Evolutionary conservation across 495 filamentous ascomycete species (phyloP).

Genomic region (Neurospora tetraspora): DNA sequence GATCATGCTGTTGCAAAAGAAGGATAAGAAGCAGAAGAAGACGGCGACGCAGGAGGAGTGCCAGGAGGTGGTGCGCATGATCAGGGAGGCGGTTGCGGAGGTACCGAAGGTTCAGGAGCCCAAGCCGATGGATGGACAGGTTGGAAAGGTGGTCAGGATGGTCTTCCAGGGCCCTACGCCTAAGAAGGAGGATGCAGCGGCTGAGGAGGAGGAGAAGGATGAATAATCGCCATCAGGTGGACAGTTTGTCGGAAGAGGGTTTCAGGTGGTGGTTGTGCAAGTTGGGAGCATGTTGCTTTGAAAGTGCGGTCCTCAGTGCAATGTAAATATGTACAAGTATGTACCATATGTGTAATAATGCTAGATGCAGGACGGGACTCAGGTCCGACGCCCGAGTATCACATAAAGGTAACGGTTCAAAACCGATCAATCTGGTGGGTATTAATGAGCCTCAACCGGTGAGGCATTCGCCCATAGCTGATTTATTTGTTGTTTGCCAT

Average conservation of each 20-base stretch:
- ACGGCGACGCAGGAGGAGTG: constrained; percentile 27
- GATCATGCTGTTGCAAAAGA: constrained; percentile 43
- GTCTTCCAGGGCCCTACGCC: constrained; percentile 23
- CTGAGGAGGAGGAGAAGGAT: neutral
- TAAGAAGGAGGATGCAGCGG: constrained; percentile 8
- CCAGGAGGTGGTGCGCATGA: constrained; percentile 16
- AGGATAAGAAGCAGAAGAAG: constrained; percentile 11
- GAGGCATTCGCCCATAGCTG: neutral
- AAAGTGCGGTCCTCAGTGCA: neutral
- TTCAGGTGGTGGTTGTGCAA: neutral
- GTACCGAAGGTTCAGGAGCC: constrained; percentile 28
- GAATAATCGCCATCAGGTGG: neutral
- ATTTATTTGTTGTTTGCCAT: neutral
- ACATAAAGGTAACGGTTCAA: neutral
- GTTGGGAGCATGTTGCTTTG: neutral
- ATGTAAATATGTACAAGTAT: neutral
- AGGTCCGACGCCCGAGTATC: neutral
- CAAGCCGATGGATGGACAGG: constrained; percentile 29
- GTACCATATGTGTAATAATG: neutral
- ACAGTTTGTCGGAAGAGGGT: neutral
- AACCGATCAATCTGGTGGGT: neutral
- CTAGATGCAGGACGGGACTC: neutral
- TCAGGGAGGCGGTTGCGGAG: constrained; percentile 19
- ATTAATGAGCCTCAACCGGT: neutral
- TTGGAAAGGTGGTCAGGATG: constrained; percentile 22